Evolutionary conservation across 1,284 basidiomycete species (phyloP).

Genomic region (Entoloma clypeatum): DNA sequence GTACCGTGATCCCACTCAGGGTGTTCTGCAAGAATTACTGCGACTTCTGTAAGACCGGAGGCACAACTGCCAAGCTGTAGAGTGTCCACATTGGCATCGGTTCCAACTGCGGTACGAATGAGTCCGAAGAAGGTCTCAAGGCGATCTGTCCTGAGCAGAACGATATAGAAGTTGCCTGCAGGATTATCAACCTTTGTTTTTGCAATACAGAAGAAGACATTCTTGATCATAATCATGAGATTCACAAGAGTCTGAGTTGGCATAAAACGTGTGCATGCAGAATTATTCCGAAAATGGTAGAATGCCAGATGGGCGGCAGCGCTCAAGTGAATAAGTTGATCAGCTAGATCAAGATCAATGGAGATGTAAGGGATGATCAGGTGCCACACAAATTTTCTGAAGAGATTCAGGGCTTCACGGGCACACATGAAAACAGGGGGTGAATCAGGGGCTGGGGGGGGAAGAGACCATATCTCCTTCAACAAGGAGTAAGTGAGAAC

Average conservation of each 20-base stretch:
- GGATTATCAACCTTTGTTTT: slow-evolving; percentile 35
- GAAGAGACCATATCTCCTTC: too few relatives aligned
- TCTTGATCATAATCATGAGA: slow-evolving; percentile 38
- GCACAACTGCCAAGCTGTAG: slow-evolving; percentile 27
- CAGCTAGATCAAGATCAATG: neutral
- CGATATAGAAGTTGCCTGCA: slow-evolving; percentile 28
- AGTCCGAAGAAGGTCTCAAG: slow-evolving; percentile 35
- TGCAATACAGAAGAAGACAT: slow-evolving; percentile 33
- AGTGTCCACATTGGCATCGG: slow-evolving; percentile 31
- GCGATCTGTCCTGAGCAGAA: slow-evolving; percentile 35
- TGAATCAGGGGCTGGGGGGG: too few relatives aligned
- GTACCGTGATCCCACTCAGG: slow-evolving; percentile 35
- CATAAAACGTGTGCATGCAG: slow-evolving; percentile 20
- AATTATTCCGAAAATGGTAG: slow-evolving; percentile 4
- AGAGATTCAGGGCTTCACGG: too few relatives aligned
- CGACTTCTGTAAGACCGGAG: slow-evolving; percentile 27
- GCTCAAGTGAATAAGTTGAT: slow-evolving; percentile 2
- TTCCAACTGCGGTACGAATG: slow-evolving; percentile 32
- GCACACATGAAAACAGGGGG: too few relatives aligned
- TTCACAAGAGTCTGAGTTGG: slow-evolving; percentile 31
- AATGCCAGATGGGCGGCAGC: neutral
- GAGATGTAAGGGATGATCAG: slow-evolving; percentile 4
- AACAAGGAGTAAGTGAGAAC: too few relatives aligned
- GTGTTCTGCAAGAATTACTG: slow-evolving; percentile 31
- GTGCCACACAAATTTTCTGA: neutral